phyloP scores from a whole-genome alignment of 805 yeast species.

The Saturnispora kantuleensis region DNA sequence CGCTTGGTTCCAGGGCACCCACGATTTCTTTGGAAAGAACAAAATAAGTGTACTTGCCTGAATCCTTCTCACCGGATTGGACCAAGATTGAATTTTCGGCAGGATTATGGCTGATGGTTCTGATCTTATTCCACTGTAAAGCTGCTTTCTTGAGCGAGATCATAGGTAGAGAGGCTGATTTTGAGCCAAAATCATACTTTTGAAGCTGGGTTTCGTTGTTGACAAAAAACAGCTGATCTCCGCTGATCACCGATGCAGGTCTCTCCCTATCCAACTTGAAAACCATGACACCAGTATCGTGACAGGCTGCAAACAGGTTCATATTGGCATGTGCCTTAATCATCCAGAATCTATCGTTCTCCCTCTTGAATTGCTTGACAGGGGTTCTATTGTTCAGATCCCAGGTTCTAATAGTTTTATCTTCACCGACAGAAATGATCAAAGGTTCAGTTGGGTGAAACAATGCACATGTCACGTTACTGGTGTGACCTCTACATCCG shows the following conservation, averaged over 20 bases:
- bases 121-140: conserved; percentile 74
- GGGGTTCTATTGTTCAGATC: conserved; percentile 90
- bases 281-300: conserved; percentile 95
- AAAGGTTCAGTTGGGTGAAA: conserved; percentile 93
- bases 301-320: conserved; percentile 92
- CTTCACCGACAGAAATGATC: conserved; percentile 90
- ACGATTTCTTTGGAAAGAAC: conserved; percentile 76
- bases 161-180: conserved; percentile 64
- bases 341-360: conserved; percentile 90
- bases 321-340: conserved; percentile 81
- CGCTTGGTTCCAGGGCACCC: conserved; percentile 91
- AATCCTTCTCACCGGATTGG: conserved; percentile 64
- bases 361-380: conserved; percentile 89
- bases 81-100: conserved; percentile 81
- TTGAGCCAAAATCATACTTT: conserved; percentile 56
- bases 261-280: conserved; percentile 96
- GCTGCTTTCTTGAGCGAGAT: conserved; percentile 79
- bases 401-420: conserved; percentile 94
- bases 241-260: conserved; percentile 54
- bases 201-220: conserved; percentile 83
- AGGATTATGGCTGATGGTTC: conserved; percentile 83
- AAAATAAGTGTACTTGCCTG: conserved; percentile 61
- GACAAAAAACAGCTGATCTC: conserved; percentile 57
- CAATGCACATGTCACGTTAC: conserved; percentile 76
- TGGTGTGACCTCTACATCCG: conserved; percentile 95